Evolutionary conservation across 345 rosid genomes (phyloP), one percentile per base, ranked within the genome.

Genomic region (Euphorbia lathyris): DNA sequence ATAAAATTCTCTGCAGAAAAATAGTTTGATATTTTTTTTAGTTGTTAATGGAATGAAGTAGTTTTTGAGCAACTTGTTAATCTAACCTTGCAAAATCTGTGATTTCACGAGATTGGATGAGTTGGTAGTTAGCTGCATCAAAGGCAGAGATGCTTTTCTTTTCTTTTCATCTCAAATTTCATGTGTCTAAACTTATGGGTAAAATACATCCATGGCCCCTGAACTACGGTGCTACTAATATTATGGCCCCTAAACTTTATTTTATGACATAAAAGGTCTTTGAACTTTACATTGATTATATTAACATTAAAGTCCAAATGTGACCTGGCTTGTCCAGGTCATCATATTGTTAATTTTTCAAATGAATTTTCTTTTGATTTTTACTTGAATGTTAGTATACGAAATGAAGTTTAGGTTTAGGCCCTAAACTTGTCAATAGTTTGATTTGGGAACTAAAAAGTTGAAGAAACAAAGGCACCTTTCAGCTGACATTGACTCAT

Each of bases 91-190:
- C 55, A 62, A 73, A 72, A 72, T 72, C 86, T 76, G 83, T 82
- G 83, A 80, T 71, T 60, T 85, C 89, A 84, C 86, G 76, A 71
- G 86, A 78, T 70, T 25, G 59, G 72, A 72, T 78, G 70, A 70
- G 79, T 72, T 59, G 82, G 74, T 75, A 73, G 88, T 69, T 82
- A 63, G 79, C 73, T 66, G 74, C 83, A 72, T 66, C 82, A 68
- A 70, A 62, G 74, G 58, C 68, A 47, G 27, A 72, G 68, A 40
- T 66, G 50, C 64, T 55, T 9, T 66, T 63, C 67, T 55, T 9
- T 66, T 67, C 63, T n/a, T 69, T 78, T 81, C 61, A 68, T 55
- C 70, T 63, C 8, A 62, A 29, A 76, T 75, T 80, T 80, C 79
- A 70, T 78, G 86, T 82, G 84, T 67, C 53, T 68, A 48, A 67